phyloP scores from a whole-genome alignment of 352 stramenopile species.

The Phytophthora pisi region DNA sequence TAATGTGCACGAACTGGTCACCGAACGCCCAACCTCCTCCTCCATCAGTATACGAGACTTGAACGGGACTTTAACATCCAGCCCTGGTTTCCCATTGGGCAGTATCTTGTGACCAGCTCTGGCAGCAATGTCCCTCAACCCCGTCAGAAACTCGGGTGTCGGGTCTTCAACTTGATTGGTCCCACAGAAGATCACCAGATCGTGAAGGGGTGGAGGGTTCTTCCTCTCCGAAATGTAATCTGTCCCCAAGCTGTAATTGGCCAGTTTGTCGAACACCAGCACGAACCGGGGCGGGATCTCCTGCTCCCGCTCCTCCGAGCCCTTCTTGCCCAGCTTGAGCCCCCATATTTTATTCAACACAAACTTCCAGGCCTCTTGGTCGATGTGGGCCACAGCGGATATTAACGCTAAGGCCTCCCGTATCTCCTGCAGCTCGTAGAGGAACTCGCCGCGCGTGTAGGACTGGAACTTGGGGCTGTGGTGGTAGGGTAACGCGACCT shows the following conservation, averaged over 20 bases:
- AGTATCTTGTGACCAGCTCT: not conserved
- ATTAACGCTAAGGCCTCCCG: constrained; percentile 1
- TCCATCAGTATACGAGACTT: not conserved
- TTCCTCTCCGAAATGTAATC: not conserved
- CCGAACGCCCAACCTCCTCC: too few relatives aligned
- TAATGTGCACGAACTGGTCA: not conserved
- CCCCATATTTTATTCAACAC: constrained; percentile 4
- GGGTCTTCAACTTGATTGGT: not conserved
- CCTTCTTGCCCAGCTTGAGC: constrained; percentile 2
- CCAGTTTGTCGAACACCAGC: not conserved
- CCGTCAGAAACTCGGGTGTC: not conserved
- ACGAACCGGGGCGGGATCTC: constrained; percentile 6
- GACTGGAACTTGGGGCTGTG: too few relatives aligned
- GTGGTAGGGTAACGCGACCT: not conserved
- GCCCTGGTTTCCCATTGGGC: too few relatives aligned
- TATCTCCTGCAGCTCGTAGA: not conserved
- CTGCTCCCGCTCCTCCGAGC: constrained; percentile 5
- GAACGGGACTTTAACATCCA: not conserved
- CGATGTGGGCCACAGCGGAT: constrained; percentile 1
- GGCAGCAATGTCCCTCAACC: not conserved
- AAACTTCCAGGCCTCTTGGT: constrained; percentile 12
- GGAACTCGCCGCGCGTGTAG: not conserved
- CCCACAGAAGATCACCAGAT: not conserved
- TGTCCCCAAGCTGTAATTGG: not conserved
- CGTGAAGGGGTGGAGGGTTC: not conserved